These are phyloP conservation scores for Penicillium antarcticum DNA, from an alignment of 495 filamentous ascomycete genomes.

Conservation along the genomic window DNA sequence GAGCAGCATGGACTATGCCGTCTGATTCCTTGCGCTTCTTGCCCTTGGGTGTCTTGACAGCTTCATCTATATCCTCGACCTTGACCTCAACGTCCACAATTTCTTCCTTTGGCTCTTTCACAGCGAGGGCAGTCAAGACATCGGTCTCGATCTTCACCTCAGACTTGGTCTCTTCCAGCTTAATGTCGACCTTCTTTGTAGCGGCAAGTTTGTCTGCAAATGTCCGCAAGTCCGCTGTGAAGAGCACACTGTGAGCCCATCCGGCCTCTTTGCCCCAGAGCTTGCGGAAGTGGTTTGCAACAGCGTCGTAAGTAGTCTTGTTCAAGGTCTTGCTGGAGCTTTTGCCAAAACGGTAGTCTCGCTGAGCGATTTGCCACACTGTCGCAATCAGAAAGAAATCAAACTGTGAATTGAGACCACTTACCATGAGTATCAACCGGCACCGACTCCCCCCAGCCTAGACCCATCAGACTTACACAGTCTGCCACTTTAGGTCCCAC, in stretches of 20 bases:
- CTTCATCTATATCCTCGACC: slow-evolving; percentile 15
- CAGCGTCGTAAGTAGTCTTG: slow-evolving; percentile 81
- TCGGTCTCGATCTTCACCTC: slow-evolving; percentile 26
- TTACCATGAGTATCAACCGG: slow-evolving; percentile 91
- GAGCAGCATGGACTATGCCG: slow-evolving; percentile 20
- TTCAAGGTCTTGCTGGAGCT: slow-evolving; percentile 80
- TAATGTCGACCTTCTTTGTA: slow-evolving; percentile 41
- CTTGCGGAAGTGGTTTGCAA: slow-evolving; percentile 84
- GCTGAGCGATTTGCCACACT: slow-evolving; percentile 97
- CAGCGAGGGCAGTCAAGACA: slow-evolving; percentile 23
- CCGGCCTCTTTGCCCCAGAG: slow-evolving; percentile 94
- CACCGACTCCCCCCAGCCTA: slow-evolving; percentile 95
- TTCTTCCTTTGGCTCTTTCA: slow-evolving; percentile 27
- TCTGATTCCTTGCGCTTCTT: slow-evolving; percentile 21
- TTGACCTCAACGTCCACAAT: slow-evolving; percentile 22
- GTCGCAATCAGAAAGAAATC: slow-evolving; percentile 1
- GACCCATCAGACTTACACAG: slow-evolving; percentile 93
- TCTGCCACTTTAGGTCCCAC: slow-evolving; percentile 97
- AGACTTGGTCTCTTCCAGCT: slow-evolving; percentile 24
- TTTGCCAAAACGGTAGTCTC: slow-evolving; percentile 92
- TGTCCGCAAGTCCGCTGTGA: slow-evolving; percentile 86
- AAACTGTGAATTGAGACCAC: slow-evolving; percentile 7
- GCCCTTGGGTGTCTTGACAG: slow-evolving; percentile 3
- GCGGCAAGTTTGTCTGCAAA: slow-evolving; percentile 66
- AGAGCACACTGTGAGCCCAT: slow-evolving; percentile 96